Evolutionary conservation across 2,329 filamentous ascomycete genomes (phyloP).

Genomic region (Septoria petroselini): DNA sequence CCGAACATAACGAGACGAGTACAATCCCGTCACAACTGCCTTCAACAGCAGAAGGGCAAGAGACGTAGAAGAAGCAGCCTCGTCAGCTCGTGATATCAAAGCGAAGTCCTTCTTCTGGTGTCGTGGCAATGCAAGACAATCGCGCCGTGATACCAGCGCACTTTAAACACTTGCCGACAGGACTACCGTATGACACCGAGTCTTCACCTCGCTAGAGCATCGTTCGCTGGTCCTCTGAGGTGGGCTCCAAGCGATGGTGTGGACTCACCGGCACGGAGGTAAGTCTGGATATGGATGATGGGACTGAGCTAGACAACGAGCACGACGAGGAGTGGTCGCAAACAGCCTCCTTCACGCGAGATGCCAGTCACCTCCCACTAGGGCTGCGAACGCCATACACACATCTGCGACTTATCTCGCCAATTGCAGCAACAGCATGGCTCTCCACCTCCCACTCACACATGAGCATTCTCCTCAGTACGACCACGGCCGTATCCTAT

Average conservation of each 20-base stretch:
- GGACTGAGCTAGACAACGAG: no score
- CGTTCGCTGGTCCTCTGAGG: slow-evolving; percentile 9
- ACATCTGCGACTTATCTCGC: no score
- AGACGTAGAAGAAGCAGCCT: background rate
- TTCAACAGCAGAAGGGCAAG: background rate
- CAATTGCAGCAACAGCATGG: no score
- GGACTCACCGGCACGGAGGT: background rate
- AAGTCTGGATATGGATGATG: no score
- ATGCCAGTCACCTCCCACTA: background rate
- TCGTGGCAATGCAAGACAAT: slow-evolving; percentile 18
- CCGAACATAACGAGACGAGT: no score
- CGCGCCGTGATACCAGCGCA: slow-evolving; percentile 13
- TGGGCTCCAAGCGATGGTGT: slow-evolving; percentile 29
- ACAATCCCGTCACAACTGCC: background rate
- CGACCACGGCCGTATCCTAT: slow-evolving; percentile 39
- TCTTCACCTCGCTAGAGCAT: slow-evolving; percentile 24
- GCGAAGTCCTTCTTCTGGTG: slow-evolving; percentile 27
- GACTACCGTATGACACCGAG: slow-evolving; percentile 16
- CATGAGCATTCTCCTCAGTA: slow-evolving; percentile 27
- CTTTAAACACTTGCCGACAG: slow-evolving; percentile 17
- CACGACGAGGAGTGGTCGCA: no score
- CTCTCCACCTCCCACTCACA: background rate
- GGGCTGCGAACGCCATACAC: background rate
- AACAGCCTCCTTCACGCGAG: no score
- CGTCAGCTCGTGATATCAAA: background rate